These are phyloP conservation scores for Ustilago lituana DNA, from an alignment of 1,284 basidiomycete species.

Conservation along the genomic window DNA sequence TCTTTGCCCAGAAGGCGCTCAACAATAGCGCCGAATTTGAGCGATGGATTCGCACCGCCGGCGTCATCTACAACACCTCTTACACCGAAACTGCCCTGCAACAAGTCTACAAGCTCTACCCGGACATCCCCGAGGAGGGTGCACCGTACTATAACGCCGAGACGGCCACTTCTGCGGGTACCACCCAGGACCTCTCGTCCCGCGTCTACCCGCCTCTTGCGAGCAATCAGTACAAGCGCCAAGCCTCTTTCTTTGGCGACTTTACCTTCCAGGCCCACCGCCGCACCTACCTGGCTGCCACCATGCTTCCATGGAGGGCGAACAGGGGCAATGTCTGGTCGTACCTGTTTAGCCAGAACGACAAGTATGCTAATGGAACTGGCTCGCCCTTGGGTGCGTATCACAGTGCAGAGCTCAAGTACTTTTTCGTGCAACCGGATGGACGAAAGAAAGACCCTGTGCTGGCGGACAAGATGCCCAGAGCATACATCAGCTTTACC, in stretches of 20 bases:
- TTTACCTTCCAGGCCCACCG: conserved; percentile 42
- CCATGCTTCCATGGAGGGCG: conserved; percentile 5
- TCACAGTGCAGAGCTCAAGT: conserved; percentile 29
- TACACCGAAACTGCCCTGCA: conserved; percentile 29
- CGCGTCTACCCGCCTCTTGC: conserved; percentile 20
- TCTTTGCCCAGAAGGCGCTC: conserved; percentile 25
- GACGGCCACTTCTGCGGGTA: conserved; percentile 19
- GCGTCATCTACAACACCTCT: conserved; percentile 38
- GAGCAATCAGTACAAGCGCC: conserved; percentile 39
- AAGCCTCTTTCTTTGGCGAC: conserved; percentile 29
- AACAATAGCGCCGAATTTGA: conserved; percentile 24
- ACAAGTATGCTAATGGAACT: conserved; percentile 24
- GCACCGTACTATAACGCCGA: conserved; percentile 38
- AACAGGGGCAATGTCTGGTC: conserved; percentile 26
- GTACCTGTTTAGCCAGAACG: conserved; percentile 35
- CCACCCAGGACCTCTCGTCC: conserved; percentile 7
- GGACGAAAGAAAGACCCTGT: conserved; percentile 23
- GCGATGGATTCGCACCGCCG: conserved; percentile 18
- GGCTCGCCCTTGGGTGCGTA: conserved; percentile 24
- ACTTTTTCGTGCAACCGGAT: conserved; percentile 27
- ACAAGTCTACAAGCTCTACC: conserved; percentile 26
- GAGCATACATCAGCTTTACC: conserved; percentile 33
- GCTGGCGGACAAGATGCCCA: conserved; percentile 23
- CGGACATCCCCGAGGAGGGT: conserved; percentile 24
- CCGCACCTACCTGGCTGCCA: conserved; percentile 14